Base-by-base conservation (phyloP, 192 early-diverging fungal genomes). In the Coemansia sp. region DNA sequence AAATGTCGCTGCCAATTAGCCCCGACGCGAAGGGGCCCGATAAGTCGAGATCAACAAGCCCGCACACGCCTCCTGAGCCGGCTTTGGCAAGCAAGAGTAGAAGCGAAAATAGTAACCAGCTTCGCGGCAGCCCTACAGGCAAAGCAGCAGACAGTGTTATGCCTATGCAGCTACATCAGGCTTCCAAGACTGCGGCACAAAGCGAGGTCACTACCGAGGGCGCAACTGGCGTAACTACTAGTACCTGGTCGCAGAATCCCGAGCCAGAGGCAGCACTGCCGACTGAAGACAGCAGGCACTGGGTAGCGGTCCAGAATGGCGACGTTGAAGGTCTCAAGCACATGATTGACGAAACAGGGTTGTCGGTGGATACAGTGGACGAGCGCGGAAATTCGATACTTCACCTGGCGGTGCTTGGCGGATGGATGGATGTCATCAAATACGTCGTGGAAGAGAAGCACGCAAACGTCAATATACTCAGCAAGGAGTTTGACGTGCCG, bases 321-420 rank as follows among this genome's bases (percentile, higher is more conserved):
- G 77, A 88, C 19, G 65, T 93, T 11, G 80, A 67, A 11, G 55
- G 80, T 3, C 82, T 90, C 37, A 66, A 77, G 23, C 47, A 86
- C 26, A 64, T 88, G 14, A 57, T 93, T 7, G 89, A 92, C 12
- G 62, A 51, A 6, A 87, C 85, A n/a, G 65, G 66, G 25, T 78
- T 77, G 3, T 41, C 57, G 5, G 83, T 77, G 1, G 86, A 77
- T 11, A 85, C 84, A 59, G 59, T 66, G 6, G 95, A 97, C 64
- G 61, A 69, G 8, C 84, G 89, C 27, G 88, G 87, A 25, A 87
- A 87, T 64, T 87, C 91, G 3, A 80, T 94, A 7, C 66, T 97
- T 52, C 95, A 97, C 67, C 92, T 91, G 85, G 94, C 94, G 6
- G 88, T 93, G 17, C 85, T 92, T 26, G 87, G 88, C 64, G 89